A percentile compares a stretch with the other conserved stretches of the same genome.
These are phyloP conservation scores for Aureobasidium musti DNA, from an alignment of 2,329 filamentous ascomycete species.

Conservation along the genomic window DNA sequence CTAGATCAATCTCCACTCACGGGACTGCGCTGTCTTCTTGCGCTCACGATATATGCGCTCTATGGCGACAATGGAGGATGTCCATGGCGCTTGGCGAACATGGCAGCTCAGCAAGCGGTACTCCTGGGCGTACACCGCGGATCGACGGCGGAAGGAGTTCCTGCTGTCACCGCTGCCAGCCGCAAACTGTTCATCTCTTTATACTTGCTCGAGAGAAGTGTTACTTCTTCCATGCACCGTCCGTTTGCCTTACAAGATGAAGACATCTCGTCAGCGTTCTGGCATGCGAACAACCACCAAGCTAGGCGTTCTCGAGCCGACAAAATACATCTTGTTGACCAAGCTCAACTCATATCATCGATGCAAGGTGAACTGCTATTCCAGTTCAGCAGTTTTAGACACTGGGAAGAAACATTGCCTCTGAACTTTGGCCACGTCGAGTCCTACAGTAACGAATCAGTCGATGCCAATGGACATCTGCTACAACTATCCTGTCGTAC, in stretches of 20 bases:
- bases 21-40: constrained; percentile 8
- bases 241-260: constrained; percentile 13
- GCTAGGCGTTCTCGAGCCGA: not conserved
- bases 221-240: constrained; percentile 4
- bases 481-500: constrained; percentile 15
- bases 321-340: not conserved
- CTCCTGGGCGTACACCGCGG: not conserved
- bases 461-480: not conserved
- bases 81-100: constrained; percentile 10
- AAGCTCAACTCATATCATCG: constrained; percentile 15
- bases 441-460: not conserved
- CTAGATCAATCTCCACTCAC: not conserved
- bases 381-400: constrained; percentile 21
- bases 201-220: not conserved
- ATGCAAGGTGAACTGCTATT: constrained; percentile 4
- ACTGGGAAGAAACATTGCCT: constrained; percentile 13
- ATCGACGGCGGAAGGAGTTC: not conserved
- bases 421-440: constrained; percentile 9
- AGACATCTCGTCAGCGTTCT: constrained; percentile 3
- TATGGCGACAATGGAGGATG: constrained; percentile 11
- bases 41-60: constrained; percentile 1
- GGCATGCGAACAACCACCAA: constrained; percentile 5
- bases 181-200: constrained; percentile 13
- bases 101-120: constrained; percentile 15
- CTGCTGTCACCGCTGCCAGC: not conserved